phyloP scores from a whole-genome alignment of 148 eudicot species.

The Suaeda aralocaspica region DNA sequence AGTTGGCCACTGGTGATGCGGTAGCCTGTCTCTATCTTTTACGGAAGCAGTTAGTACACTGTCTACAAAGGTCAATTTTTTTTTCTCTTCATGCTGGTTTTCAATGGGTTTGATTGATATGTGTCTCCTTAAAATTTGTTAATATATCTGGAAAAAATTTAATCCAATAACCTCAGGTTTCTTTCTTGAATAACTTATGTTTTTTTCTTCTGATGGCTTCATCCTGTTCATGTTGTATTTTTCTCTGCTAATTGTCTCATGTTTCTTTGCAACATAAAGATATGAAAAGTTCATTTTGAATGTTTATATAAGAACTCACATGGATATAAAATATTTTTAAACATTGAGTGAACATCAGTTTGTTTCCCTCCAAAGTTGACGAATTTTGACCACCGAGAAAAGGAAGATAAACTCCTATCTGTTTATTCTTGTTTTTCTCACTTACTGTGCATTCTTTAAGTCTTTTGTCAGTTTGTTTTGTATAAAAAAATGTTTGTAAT shows the following conservation, averaged over 20 bases:
- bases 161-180: neutral
- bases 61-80: conserved; percentile 51
- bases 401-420: too few relatives aligned
- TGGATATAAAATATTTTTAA: neutral
- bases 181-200: neutral
- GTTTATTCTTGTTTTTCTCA: too few relatives aligned
- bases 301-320: neutral
- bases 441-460: too few relatives aligned
- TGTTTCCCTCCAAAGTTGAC: too few relatives aligned
- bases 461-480: too few relatives aligned
- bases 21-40: conserved; percentile 65
- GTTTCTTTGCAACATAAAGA: neutral
- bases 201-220: neutral
- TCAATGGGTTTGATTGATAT: conserved; percentile 1
- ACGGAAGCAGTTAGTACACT: conserved; percentile 45
- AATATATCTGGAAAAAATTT: too few relatives aligned
- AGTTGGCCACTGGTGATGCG: conserved; percentile 54
- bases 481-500: too few relatives aligned
- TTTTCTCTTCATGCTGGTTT: conserved; percentile 2
- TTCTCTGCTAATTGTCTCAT: neutral
- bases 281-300: neutral
- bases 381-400: too few relatives aligned
- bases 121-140: neutral
- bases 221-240: neutral
- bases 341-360: too few relatives aligned